Conservation (phyloP, 768 basidiomycete genomes). For the Inosperma sp. region DNA sequence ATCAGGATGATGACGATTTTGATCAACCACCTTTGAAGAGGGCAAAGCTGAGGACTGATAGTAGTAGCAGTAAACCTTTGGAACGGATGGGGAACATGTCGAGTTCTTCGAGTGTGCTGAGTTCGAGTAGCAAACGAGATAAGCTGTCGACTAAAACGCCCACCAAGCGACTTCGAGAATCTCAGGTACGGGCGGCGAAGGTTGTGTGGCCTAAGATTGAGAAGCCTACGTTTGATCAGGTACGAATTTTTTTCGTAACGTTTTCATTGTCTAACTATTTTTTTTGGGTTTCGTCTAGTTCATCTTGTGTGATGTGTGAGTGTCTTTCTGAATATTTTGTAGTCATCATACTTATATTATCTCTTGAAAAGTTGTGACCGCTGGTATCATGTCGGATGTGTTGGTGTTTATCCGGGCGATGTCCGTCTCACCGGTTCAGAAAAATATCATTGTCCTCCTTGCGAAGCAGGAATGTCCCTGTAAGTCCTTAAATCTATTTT, state of each 20-base stretch:
- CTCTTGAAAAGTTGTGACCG: conserved; percentile 30
- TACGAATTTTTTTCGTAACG: conserved; percentile 13
- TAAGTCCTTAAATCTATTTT: conserved; percentile 21
- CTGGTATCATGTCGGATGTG: conserved; percentile 55
- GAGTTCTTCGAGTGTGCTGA: neutral
- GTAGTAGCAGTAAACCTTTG: neutral
- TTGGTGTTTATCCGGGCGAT: conserved; percentile 37
- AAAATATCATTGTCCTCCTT: conserved; percentile 42
- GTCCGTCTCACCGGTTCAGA: conserved; percentile 28
- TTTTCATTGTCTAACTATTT: neutral
- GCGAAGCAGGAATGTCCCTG: conserved; percentile 25
- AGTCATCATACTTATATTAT: neutral
- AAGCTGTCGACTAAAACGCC: conserved; percentile 12
- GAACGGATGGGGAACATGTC: conserved; percentile 6
- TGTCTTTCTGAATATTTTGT: neutral
- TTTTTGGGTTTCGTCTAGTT: conserved; percentile 18
- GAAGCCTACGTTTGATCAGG: conserved; percentile 29
- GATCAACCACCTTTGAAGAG: conserved; percentile 30
- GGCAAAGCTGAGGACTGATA: conserved; percentile 13
- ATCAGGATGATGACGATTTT: conserved; percentile 17
- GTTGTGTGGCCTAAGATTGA: conserved; percentile 26
- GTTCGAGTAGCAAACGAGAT: conserved; percentile 1
- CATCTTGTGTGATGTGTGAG: conserved; percentile 26
- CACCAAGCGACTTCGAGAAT: neutral
- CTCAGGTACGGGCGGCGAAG: neutral